Evolutionary conservation across 2,329 filamentous ascomycete species (phyloP).

Genomic region (Neocatenulostroma microsporum): DNA sequence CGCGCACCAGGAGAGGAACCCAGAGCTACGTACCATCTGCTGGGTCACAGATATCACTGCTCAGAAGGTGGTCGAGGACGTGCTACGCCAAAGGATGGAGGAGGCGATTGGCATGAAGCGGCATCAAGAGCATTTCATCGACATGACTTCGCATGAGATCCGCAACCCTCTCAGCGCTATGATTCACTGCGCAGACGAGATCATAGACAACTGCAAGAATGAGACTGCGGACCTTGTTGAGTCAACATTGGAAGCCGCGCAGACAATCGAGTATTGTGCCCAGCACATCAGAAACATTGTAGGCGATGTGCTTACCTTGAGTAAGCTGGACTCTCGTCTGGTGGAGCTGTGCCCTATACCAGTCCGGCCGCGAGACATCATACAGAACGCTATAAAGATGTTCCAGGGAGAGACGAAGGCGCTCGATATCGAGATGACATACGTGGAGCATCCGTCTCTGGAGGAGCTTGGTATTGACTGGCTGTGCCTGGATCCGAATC

Average conservation of each 20-base stretch:
- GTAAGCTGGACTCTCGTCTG: slow-evolving; percentile 40
- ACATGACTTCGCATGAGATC: slow-evolving; percentile 23
- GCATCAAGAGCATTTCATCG: slow-evolving; percentile 32
- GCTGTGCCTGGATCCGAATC: slow-evolving; percentile 36
- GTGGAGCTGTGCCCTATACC: slow-evolving; percentile 36
- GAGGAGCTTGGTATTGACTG: slow-evolving; percentile 30
- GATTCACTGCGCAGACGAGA: slow-evolving; percentile 38
- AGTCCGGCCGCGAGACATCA: slow-evolving; percentile 30
- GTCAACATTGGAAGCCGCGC: slow-evolving; percentile 24
- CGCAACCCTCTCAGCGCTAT: slow-evolving; percentile 39
- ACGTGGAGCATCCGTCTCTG: slow-evolving; percentile 31
- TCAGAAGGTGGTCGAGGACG: slow-evolving; percentile 26
- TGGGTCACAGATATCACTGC: slow-evolving; percentile 28
- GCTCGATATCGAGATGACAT: slow-evolving; percentile 20
- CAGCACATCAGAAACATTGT: slow-evolving; percentile 43
- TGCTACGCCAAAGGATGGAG: slow-evolving; percentile 25
- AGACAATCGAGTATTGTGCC: slow-evolving; percentile 40
- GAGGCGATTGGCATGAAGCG: slow-evolving; percentile 32
- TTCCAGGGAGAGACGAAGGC: slow-evolving; percentile 25
- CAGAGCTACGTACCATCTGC: too few relatives aligned
- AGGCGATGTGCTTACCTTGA: slow-evolving; percentile 41
- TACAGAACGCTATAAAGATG: slow-evolving; percentile 29
- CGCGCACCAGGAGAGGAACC: too few relatives aligned
- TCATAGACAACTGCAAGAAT: slow-evolving; percentile 22
- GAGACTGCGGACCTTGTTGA: slow-evolving; percentile 17